These are phyloP conservation scores for Gorgonomyces haynaldii DNA, from an alignment of 192 early-diverging fungal species.

Conservation along the genomic window DNA sequence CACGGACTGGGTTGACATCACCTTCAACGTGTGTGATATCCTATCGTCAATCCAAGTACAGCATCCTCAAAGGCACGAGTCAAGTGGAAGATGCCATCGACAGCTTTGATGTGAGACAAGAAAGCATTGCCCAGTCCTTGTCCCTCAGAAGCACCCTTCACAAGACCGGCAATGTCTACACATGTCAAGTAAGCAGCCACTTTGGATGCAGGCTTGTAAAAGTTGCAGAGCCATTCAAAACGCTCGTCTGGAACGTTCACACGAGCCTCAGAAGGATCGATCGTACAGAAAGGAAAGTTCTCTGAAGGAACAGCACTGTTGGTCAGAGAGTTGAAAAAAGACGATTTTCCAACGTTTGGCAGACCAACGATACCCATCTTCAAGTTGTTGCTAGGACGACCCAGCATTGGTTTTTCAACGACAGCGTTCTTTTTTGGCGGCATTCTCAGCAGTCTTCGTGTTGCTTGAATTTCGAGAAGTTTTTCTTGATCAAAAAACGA, in stretches of 20 bases:
- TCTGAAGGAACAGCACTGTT: constrained; percentile 44
- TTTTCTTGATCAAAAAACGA: too few species aligned
- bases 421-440: constrained; percentile 35
- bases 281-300: constrained; percentile 91
- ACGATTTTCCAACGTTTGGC: constrained; percentile 83
- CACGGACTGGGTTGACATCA: constrained; percentile 79
- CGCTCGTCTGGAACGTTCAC: constrained; percentile 84
- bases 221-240: constrained; percentile 65
- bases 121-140: constrained; percentile 79
- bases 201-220: constrained; percentile 45
- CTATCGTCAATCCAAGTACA: constrained; percentile 65
- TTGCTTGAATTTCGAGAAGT: too few species aligned
- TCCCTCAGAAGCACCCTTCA: constrained; percentile 58
- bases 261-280: constrained; percentile 82
- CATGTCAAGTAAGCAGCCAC: constrained; percentile 78
- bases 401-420: constrained; percentile 35
- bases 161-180: constrained; percentile 95
- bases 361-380: constrained; percentile 80
- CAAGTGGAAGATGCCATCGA: constrained; percentile 48
- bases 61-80: constrained; percentile 74
- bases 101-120: constrained; percentile 71
- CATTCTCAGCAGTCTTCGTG: too few species aligned
- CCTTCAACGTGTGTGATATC: constrained; percentile 22
- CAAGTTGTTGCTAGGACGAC: constrained; percentile 40
- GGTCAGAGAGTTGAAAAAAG: constrained; percentile 40